These are phyloP conservation scores for Pezicula neosporulosa DNA, from an alignment of 2,329 filamentous ascomycete species.

Conservation along the genomic window DNA sequence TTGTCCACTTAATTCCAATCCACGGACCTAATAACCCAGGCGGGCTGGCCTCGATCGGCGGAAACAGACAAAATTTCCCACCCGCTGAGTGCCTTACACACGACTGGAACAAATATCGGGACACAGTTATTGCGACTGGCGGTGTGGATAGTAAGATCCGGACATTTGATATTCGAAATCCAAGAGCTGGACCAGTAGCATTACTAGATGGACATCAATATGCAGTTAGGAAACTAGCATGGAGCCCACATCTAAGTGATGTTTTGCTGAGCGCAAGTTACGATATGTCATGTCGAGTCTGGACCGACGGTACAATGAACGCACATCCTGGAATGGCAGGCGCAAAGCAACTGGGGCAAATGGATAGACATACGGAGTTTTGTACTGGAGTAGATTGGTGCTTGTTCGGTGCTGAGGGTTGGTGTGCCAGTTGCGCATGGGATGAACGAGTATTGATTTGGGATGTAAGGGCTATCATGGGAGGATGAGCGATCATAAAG, in stretches of 20 bases:
- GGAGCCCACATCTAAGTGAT: constrained; percentile 92
- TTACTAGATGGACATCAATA: constrained; percentile 86
- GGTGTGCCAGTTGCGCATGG: constrained; percentile 94
- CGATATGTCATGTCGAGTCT: constrained; percentile 95
- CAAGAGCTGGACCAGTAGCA: constrained; percentile 66
- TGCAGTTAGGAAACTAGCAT: constrained; percentile 79
- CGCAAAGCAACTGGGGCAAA: constrained; percentile 51
- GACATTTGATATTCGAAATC: constrained; percentile 85
- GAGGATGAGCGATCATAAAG: not conserved
- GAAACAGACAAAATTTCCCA: constrained; percentile 27
- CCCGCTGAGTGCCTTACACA: constrained; percentile 79
- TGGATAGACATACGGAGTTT: constrained; percentile 95
- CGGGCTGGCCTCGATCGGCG: constrained; percentile 18
- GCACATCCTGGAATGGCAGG: constrained; percentile 24
- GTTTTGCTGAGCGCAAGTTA: constrained; percentile 87
- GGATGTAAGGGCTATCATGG: constrained; percentile 74
- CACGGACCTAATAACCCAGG: constrained; percentile 53
- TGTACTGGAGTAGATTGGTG: constrained; percentile 98
- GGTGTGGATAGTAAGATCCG: constrained; percentile 86
- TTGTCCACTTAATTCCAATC: constrained; percentile 78
- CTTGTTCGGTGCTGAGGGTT: constrained; percentile 89
- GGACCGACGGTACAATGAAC: constrained; percentile 69
- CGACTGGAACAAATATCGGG: constrained; percentile 98
- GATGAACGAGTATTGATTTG: constrained; percentile 88
- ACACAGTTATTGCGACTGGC: constrained; percentile 78